phyloP scores from a whole-genome alignment of 495 filamentous ascomycete species.

The Neurospora sp. region DNA sequence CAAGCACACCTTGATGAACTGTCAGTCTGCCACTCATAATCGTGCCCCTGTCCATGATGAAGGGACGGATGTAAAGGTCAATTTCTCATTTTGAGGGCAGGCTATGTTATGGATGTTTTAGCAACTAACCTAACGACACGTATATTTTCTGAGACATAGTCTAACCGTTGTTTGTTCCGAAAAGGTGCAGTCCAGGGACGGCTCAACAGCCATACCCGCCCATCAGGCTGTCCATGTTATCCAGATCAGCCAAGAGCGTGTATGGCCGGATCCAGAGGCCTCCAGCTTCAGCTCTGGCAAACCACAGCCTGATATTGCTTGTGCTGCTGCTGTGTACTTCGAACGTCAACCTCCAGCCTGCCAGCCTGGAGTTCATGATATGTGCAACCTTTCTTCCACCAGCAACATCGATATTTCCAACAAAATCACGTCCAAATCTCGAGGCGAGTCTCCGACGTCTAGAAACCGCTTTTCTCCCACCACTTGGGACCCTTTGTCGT shows the following conservation, averaged over 20 bases:
- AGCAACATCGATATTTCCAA: background rate
- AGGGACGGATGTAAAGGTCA: background rate
- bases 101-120: background rate
- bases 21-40: background rate
- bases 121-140: background rate
- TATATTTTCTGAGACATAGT: background rate
- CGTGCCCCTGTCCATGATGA: no score
- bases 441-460: background rate
- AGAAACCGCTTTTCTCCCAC: background rate
- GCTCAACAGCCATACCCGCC: background rate
- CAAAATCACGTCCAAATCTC: background rate
- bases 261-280: background rate
- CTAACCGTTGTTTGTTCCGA: background rate
- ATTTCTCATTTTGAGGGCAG: background rate
- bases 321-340: background rate
- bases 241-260: background rate
- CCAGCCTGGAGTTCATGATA: no score
- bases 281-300: background rate
- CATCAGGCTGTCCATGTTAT: background rate
- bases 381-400: background rate
- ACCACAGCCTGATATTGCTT: background rate
- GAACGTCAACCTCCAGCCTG: no score
- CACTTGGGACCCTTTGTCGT: background rate
- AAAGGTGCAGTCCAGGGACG: background rate
- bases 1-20: background rate